Percentiles rank a stretch among this genome's conserved stretches.
These are phyloP conservation scores for Casuarina glauca DNA, from an alignment of 306 rosid genomes.

Conservation along the genomic window DNA sequence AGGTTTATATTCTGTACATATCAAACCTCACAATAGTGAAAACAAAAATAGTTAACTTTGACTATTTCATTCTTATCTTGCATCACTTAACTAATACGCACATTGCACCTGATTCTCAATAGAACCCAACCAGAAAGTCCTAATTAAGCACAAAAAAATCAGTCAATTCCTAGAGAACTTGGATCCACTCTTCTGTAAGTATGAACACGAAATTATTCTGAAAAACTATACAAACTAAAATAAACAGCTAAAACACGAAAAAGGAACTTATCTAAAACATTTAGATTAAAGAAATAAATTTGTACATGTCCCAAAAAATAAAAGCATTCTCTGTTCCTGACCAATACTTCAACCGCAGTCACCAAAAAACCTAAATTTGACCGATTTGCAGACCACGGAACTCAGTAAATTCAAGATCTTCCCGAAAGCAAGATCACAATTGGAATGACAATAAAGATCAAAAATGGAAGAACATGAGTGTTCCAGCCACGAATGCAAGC, in stretches of 20 bases:
- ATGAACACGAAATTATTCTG: not conserved
- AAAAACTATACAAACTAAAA: not conserved
- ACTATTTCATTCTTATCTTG: not conserved
- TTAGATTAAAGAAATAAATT: not conserved
- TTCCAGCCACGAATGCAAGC: not conserved
- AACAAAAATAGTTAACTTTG: not conserved
- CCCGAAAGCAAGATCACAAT: not conserved
- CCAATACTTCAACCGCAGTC: conserved; percentile 6
- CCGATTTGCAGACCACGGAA: not conserved
- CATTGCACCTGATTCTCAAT: not conserved
- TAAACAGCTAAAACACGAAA: not conserved
- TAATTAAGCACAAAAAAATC: not conserved
- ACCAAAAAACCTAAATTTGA: conserved; percentile 2
- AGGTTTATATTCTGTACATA: not conserved
- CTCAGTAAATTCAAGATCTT: not conserved
- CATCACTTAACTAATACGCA: not conserved
- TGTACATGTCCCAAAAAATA: not conserved
- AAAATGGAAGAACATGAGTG: not conserved
- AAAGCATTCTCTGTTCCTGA: not conserved
- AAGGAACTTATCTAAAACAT: not conserved
- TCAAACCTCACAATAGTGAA: not conserved
- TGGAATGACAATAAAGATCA: conserved; percentile 5
- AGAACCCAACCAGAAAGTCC: not conserved
- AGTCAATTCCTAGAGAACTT: not conserved
- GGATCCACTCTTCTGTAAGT: no score